phyloP scores from a whole-genome alignment of 2,329 filamentous ascomycete species.

The Colletotrichum tofieldiae region DNA sequence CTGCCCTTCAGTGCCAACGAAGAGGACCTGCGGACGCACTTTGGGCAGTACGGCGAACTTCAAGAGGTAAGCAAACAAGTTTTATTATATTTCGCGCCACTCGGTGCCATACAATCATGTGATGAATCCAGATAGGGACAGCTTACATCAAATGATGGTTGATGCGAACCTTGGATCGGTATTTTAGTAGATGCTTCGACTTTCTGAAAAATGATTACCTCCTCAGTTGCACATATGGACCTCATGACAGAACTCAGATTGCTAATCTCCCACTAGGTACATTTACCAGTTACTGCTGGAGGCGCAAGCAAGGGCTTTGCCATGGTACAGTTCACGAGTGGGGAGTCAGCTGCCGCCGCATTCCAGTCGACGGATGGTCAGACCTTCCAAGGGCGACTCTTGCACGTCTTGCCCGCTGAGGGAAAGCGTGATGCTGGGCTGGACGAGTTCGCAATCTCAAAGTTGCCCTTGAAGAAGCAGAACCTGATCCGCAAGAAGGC shows the following conservation, averaged over 20 bases:
- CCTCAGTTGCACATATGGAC: conserved; percentile 40
- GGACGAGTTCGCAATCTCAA: conserved; percentile 91
- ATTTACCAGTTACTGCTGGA: conserved; percentile 82
- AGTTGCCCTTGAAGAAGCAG: conserved; percentile 95
- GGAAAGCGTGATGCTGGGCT: conserved; percentile 86
- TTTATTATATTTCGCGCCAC: conserved; percentile 41
- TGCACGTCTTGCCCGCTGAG: conserved; percentile 90
- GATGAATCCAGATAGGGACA: conserved; percentile 99
- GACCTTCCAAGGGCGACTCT: conserved; percentile 90
- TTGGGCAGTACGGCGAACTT: conserved; percentile 80
- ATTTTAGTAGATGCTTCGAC: conserved; percentile 99
- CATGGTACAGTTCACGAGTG: conserved; percentile 83
- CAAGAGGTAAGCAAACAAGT: conserved; percentile 83
- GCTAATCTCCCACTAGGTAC: conserved; percentile 74
- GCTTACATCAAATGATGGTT: conserved; percentile 91
- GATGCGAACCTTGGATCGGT: conserved; percentile 92
- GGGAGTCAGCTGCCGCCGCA: conserved; percentile 82
- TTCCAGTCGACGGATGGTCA: conserved; percentile 86
- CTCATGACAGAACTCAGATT: conserved; percentile 26
- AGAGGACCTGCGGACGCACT: conserved; percentile 81
- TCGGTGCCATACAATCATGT: conserved; percentile 53
- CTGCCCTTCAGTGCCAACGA: conserved; percentile 85
- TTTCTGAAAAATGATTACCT: conserved; percentile 74
- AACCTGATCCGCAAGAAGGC: conserved; percentile 89
- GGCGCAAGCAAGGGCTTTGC: conserved; percentile 91